Percentiles rank a stretch among this genome's conserved stretches.
These are phyloP conservation scores for Glarea lozoyensis DNA, from an alignment of 495 filamentous ascomycete genomes.

Conservation along the genomic window DNA sequence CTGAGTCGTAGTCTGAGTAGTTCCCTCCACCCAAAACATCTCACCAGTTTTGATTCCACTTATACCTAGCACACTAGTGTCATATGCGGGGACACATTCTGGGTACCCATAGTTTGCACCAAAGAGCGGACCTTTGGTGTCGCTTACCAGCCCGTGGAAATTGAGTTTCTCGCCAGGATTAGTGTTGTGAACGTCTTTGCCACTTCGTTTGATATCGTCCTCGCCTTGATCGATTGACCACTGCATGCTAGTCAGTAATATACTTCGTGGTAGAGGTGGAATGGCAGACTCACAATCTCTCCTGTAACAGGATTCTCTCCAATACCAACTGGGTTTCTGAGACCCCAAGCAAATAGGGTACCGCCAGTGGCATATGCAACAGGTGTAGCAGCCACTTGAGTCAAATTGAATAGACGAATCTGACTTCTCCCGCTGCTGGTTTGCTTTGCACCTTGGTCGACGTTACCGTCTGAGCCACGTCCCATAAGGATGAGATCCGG, in stretches of 20 bases:
- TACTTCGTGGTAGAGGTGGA: not conserved
- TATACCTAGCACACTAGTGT: constrained; percentile 34
- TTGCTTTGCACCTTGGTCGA: constrained; percentile 41
- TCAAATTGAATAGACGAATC: constrained; percentile 57
- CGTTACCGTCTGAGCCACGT: constrained; percentile 52
- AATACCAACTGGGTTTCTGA: constrained; percentile 64
- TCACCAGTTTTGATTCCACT: constrained; percentile 32
- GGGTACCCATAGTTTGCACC: constrained; percentile 56
- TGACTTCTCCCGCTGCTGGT: constrained; percentile 47
- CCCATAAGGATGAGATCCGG: constrained; percentile 44
- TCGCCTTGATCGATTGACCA: constrained; percentile 66
- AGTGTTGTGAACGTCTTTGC: constrained; percentile 50
- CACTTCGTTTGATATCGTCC: constrained; percentile 45
- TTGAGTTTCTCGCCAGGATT: constrained; percentile 70
- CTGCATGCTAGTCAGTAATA: not conserved
- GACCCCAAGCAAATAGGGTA: constrained; percentile 54
- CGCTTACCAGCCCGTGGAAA: constrained; percentile 51
- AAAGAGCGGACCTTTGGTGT: constrained; percentile 19
- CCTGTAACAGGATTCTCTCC: constrained; percentile 43
- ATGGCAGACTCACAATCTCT: constrained; percentile 35
- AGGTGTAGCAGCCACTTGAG: constrained; percentile 8
- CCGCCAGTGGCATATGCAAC: constrained; percentile 39
- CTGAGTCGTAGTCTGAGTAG: constrained; percentile 32
- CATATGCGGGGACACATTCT: constrained; percentile 52
- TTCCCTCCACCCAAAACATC: constrained; percentile 36